phyloP scores from a whole-genome alignment of 441 rosid genomes.

The Brassica balearica region DNA sequence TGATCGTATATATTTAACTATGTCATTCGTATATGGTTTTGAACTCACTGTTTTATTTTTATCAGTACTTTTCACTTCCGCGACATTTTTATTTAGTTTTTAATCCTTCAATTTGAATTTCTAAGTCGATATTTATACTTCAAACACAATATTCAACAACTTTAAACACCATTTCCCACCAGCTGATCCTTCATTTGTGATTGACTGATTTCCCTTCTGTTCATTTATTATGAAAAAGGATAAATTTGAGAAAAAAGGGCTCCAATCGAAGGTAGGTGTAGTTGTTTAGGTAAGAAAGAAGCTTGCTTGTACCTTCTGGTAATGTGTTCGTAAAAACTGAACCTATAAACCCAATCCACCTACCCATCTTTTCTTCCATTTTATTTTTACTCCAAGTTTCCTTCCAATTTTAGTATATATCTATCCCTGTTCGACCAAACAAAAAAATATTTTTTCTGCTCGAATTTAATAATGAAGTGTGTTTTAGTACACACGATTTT shows the following conservation, averaged over 20 bases:
- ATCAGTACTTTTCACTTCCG: too few species aligned
- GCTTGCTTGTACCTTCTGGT: conserved; percentile 35
- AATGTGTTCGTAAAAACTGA: conserved; percentile 36
- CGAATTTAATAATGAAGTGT: conserved; percentile 11
- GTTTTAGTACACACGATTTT: background rate
- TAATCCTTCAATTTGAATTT: too few species aligned
- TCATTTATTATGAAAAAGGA: background rate
- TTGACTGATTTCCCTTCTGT: background rate
- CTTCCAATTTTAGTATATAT: conserved; percentile 1
- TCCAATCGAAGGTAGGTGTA: conserved; percentile 33
- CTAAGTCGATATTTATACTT: too few species aligned
- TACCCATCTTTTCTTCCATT: conserved; percentile 12
- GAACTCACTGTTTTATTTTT: too few species aligned
- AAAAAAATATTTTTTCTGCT: background rate
- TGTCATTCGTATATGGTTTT: too few species aligned
- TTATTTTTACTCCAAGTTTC: conserved; percentile 12
- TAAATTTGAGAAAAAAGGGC: background rate
- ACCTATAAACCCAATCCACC: conserved; percentile 33
- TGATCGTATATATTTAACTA: too few species aligned
- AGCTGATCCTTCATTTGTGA: background rate
- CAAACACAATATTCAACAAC: too few species aligned
- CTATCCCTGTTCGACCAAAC: background rate
- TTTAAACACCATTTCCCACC: too few species aligned
- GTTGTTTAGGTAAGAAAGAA: conserved; percentile 36
- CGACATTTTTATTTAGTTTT: too few species aligned